These are phyloP conservation scores for Neoascochyta sp. DNA, from an alignment of 2,329 filamentous ascomycete species.

Conservation along the genomic window DNA sequence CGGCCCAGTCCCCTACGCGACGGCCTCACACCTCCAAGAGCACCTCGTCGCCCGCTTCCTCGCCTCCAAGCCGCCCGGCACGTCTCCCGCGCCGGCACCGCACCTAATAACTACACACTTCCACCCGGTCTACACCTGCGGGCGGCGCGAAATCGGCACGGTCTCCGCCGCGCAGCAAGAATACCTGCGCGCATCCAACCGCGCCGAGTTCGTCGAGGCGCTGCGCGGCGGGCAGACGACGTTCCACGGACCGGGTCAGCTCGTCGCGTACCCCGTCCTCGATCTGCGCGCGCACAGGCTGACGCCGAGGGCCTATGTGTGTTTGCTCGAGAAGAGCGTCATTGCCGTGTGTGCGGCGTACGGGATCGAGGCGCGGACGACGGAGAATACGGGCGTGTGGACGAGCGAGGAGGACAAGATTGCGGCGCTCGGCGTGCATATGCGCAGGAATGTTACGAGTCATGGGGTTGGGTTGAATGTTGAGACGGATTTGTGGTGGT, in stretches of 20 bases:
- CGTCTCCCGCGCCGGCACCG: constrained; percentile 53
- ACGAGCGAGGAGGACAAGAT: constrained; percentile 60
- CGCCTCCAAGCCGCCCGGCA: constrained; percentile 53
- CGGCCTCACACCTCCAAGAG: constrained; percentile 56
- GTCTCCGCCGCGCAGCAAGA: constrained; percentile 48
- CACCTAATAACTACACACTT: constrained; percentile 78
- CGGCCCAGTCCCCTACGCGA: constrained; percentile 51
- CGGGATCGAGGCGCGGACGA: constrained; percentile 60
- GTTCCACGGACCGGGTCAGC: constrained; percentile 90
- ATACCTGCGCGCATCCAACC: constrained; percentile 38
- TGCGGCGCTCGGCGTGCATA: constrained; percentile 86
- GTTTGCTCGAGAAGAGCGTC: constrained; percentile 71
- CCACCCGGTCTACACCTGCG: constrained; percentile 81
- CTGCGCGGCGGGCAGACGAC: constrained; percentile 88
- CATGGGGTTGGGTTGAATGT: constrained; percentile 82
- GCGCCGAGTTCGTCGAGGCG: constrained; percentile 64
- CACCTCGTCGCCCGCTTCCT: constrained; percentile 56
- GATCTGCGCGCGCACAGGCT: constrained; percentile 68
- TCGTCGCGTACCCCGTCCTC: constrained; percentile 89
- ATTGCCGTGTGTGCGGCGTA: constrained; percentile 61
- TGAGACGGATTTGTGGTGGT: constrained; percentile 61
- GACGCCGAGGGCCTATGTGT: constrained; percentile 72
- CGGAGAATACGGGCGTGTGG: constrained; percentile 84
- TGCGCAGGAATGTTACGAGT: constrained; percentile 75
- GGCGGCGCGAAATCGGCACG: constrained; percentile 66